These are phyloP conservation scores for Citrus medica DNA, from an alignment of 345 rosid species.

Conservation along the genomic window DNA sequence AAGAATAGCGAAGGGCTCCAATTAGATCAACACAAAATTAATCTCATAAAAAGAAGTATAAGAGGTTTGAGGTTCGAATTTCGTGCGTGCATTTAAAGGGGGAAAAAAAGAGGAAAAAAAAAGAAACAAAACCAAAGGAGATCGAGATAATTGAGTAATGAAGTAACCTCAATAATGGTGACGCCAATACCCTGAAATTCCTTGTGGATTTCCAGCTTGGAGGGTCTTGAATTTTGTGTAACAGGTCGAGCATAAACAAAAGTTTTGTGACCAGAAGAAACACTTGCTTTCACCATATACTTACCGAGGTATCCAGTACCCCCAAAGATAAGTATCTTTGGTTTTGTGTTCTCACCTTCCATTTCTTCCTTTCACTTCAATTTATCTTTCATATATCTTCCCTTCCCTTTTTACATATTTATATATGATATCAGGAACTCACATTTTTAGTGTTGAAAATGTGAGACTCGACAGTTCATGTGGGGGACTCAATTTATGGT, in stretches of 20 bases:
- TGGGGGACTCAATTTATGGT: too few relatives aligned
- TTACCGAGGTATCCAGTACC: conserved; percentile 40
- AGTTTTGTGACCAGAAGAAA: conserved; percentile 24
- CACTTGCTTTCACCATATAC: conserved; percentile 35
- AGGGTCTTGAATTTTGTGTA: conserved; percentile 3
- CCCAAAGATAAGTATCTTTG: conserved; percentile 33
- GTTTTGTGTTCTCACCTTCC: not conserved
- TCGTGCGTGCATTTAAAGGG: too few relatives aligned
- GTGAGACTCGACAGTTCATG: too few relatives aligned
- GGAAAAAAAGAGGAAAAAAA: too few relatives aligned
- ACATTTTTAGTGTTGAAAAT: too few relatives aligned
- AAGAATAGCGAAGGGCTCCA: too few relatives aligned
- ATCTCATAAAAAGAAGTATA: too few relatives aligned
- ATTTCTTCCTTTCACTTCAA: not conserved
- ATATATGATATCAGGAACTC: not conserved
- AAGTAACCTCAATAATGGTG: not conserved
- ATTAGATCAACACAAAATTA: too few relatives aligned
- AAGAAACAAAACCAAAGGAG: not conserved
- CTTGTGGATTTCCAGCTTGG: conserved; percentile 3
- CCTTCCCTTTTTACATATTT: too few relatives aligned
- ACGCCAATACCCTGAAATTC: conserved; percentile 24
- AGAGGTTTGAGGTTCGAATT: too few relatives aligned
- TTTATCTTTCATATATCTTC: not conserved
- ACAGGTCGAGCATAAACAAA: conserved; percentile 27
- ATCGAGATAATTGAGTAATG: not conserved